These are phyloP conservation scores for Trypanosoma brucei DNA, from an alignment of 208 protist species.

Conservation along the genomic window DNA sequence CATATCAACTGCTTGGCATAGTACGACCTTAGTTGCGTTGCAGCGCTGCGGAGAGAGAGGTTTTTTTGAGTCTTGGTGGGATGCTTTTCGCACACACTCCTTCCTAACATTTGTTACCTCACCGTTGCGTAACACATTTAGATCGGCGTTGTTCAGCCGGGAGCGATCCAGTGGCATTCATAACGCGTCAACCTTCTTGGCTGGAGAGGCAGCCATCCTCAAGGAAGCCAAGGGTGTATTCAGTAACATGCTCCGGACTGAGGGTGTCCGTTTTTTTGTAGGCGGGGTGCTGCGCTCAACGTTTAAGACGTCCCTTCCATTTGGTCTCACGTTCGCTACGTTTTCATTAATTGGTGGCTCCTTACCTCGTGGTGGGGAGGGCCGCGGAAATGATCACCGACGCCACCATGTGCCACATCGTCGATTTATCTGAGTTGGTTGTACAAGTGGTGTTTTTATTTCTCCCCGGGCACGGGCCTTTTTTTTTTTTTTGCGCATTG, in stretches of 20 bases:
- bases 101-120: constrained; percentile 78
- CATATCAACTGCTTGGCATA: constrained; percentile 71
- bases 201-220: constrained; percentile 68
- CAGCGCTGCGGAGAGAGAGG: constrained; percentile 26
- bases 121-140: constrained; percentile 78
- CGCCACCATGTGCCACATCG: constrained; percentile 21
- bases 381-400: constrained; percentile 12
- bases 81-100: constrained; percentile 68
- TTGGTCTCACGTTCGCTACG: constrained; percentile 72
- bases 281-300: constrained; percentile 64
- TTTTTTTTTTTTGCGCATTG: too few relatives aligned
- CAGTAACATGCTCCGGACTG: constrained; percentile 38
- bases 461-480: neutral
- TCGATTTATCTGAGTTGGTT: constrained; percentile 36
- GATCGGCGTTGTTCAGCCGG: constrained; percentile 55
- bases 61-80: constrained; percentile 53
- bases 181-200: constrained; percentile 36
- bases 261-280: constrained; percentile 80
- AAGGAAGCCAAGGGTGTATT: constrained; percentile 61
- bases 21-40: constrained; percentile 54
- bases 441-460: neutral
- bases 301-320: constrained; percentile 84
- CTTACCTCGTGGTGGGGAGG: constrained; percentile 32
- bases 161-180: constrained; percentile 77
- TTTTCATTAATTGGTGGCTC: constrained; percentile 71